Evolutionary conservation across 345 rosid species (phyloP).

Genomic region (Ailanthus altissimus): DNA sequence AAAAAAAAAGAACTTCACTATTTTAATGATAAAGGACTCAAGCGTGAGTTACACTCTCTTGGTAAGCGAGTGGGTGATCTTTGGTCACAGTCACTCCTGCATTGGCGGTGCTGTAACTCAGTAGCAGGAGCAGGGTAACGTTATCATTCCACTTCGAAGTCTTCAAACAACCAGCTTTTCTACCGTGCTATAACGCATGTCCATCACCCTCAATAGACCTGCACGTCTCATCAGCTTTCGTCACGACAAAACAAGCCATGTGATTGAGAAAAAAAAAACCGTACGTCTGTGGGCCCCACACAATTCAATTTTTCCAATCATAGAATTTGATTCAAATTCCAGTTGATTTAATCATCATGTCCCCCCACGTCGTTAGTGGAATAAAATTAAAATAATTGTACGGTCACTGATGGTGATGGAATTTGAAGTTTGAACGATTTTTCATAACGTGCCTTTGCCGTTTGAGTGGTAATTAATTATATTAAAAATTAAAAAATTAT

Average conservation of each 20-base stretch:
- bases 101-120: not conserved
- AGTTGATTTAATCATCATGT: no score
- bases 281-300: not conserved
- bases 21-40: no score
- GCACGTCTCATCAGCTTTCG: not conserved
- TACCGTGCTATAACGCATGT: not conserved
- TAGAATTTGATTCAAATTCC: no score
- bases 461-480: no score
- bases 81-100: not conserved
- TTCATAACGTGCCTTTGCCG: no score
- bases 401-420: no score
- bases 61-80: not conserved
- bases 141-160: not conserved
- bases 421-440: no score
- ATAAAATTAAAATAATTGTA: no score
- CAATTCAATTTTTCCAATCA: not conserved
- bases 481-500: no score
- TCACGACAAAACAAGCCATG: not conserved
- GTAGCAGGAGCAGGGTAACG: not conserved
- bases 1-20: no score
- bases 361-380: no score
- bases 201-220: not conserved
- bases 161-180: not conserved
- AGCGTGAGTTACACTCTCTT: not conserved
- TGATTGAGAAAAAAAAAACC: no score